Evolutionary conservation across 2,329 filamentous ascomycete genomes (phyloP).

Genomic region (Xylaria multiplex): DNA sequence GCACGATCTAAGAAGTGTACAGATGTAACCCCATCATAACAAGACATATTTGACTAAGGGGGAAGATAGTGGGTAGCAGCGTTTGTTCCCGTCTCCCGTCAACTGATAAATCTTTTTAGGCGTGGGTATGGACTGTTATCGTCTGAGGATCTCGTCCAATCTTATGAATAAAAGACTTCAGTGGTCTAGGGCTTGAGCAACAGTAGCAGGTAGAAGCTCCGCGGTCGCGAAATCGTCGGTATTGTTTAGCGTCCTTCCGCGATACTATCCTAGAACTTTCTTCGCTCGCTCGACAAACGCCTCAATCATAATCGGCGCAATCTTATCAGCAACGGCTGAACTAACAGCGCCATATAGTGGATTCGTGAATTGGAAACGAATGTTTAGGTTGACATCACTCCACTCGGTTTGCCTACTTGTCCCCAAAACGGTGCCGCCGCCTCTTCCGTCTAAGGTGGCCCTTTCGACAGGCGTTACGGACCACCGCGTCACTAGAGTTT

Average conservation of each 20-base stretch:
- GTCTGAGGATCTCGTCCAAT: background rate
- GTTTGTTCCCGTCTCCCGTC: background rate
- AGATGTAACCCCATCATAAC: background rate
- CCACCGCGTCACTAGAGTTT: slow-evolving; percentile 76
- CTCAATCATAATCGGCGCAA: slow-evolving; percentile 88
- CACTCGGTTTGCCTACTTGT: slow-evolving; percentile 49
- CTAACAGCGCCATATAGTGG: slow-evolving; percentile 88
- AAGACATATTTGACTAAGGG: background rate
- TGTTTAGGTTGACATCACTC: slow-evolving; percentile 79
- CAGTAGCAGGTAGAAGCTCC: slow-evolving; percentile 6
- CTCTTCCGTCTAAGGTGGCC: slow-evolving; percentile 48
- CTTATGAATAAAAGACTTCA: background rate
- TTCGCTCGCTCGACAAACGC: slow-evolving; percentile 88
- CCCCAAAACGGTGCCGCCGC: background rate
- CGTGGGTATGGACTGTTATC: background rate
- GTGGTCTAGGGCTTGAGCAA: background rate
- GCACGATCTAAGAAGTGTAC: slow-evolving; percentile 12
- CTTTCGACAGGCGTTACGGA: slow-evolving; percentile 63
- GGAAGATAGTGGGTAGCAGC: background rate
- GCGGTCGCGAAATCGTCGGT: slow-evolving; percentile 39
- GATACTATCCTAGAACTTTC: slow-evolving; percentile 56
- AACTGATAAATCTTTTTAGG: background rate
- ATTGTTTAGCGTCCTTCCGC: background rate
- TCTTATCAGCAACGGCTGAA: slow-evolving; percentile 81
- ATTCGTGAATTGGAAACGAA: slow-evolving; percentile 87